Percentiles rank a stretch among this genome's conserved stretches.
Conservation (phyloP, 768 basidiomycete genomes). For the Phaeotremella fagi region DNA sequence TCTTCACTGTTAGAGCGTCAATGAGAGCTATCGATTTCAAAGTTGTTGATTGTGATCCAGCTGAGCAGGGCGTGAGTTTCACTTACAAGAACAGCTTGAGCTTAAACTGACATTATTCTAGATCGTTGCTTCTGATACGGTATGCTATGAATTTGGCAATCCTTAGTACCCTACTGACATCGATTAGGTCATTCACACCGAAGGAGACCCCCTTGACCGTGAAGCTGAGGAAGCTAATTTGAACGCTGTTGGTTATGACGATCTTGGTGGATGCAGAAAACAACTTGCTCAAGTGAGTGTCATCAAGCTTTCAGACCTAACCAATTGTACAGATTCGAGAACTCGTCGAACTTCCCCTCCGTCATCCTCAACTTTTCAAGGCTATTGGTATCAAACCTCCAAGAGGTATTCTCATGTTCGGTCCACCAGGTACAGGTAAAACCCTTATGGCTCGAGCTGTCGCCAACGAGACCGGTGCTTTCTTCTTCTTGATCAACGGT, state of each 20-base stretch:
- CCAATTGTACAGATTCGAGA: slow-evolving; percentile 66
- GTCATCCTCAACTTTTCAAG: slow-evolving; percentile 99
- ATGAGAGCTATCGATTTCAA: slow-evolving; percentile 99
- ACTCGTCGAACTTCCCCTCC: slow-evolving; percentile 93
- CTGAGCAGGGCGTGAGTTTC: slow-evolving; percentile 70
- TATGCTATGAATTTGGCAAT: slow-evolving; percentile 59
- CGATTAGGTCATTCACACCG: slow-evolving; percentile 51
- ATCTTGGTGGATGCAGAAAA: slow-evolving; percentile 98
- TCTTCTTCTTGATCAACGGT: slow-evolving; percentile 99
- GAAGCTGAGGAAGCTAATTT: slow-evolving; percentile 98
- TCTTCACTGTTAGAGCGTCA: slow-evolving; percentile 97
- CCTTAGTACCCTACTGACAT: no score
- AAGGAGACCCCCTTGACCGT: slow-evolving; percentile 97
- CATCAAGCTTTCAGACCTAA: neutral
- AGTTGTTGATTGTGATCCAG: slow-evolving; percentile 94
- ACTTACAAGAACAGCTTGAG: no score
- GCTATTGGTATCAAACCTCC: slow-evolving; percentile 99
- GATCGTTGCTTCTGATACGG: slow-evolving; percentile 98
- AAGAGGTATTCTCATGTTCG: slow-evolving; percentile 96
- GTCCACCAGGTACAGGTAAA: slow-evolving; percentile 98
- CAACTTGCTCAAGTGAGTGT: slow-evolving; percentile 79
- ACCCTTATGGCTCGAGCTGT: slow-evolving; percentile 99
- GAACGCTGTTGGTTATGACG: slow-evolving; percentile 95
- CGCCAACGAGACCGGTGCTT: slow-evolving; percentile 98
- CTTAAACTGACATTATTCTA: slow-evolving; percentile 1